Conservation (phyloP, 75 land plant genomes). For the Cunninghamia lanceolata region DNA sequence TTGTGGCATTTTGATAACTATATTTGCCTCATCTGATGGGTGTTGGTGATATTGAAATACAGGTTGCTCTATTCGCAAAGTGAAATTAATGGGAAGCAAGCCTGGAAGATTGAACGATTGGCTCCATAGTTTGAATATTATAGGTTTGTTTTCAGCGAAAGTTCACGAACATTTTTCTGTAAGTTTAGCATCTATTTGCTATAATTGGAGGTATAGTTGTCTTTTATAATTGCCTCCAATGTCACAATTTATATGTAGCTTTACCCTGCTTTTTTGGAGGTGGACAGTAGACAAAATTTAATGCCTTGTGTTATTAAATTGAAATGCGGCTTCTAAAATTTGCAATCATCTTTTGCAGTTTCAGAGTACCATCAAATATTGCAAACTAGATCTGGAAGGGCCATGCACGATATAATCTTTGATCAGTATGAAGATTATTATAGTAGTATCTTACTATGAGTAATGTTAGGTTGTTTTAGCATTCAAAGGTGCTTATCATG, state of each 20-base stretch:
- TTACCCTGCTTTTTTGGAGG: neutral
- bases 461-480: no score
- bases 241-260: neutral
- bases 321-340: no score
- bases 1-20: neutral
- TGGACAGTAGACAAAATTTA: neutral
- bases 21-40: no score
- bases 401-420: no score
- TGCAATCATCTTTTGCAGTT: no score
- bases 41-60: no score
- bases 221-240: neutral
- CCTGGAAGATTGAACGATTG: slow-evolving; percentile 57
- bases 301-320: neutral
- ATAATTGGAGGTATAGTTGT: neutral
- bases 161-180: neutral
- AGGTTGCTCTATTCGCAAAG: slow-evolving; percentile 48
- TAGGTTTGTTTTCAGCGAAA: neutral
- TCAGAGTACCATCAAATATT: no score
- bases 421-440: no score
- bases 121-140: slow-evolving; percentile 46
- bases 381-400: no score
- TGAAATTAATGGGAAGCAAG: slow-evolving; percentile 27
- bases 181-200: neutral
- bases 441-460: no score
- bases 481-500: no score